Base-by-base conservation (phyloP, 768 basidiomycete species). In the Postia placenta region DNA sequence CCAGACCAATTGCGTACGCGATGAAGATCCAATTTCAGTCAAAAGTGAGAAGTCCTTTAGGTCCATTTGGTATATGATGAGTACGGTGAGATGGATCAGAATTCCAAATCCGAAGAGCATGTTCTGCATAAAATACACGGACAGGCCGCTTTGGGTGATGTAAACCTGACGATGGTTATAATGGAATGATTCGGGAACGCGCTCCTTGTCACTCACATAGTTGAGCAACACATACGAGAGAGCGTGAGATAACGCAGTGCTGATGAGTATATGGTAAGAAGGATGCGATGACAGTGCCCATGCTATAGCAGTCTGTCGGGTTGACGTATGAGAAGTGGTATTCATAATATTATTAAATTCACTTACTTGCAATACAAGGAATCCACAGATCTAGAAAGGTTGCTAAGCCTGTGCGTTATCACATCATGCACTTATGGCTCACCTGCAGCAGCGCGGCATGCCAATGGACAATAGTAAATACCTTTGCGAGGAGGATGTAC, bases 401-500 rank as follows among this genome's bases (percentile, higher is more conserved):
- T 35, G 41, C 35, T 47, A 5, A 45, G 4, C 23, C 15, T 27
- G 30, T 33, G 30, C 30, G 15, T 7, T 7, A 33, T 15, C 4
- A 30, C 19, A 22, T 17, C 30, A 17, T 33, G 22, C 30, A 45
- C 14, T 30, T 28, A 28, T 4, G 33, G 25, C 45, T 37, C 56
- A 72, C 72, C 55, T 70, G 69, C 9, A 72, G 59, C 24, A 63
- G 33, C 17, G 56, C 48, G 30, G 60, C 60, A 40, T 72, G 63
- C 62, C 63, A 71, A 35, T 63, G 57, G 5, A 54, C 23, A 12
- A 56, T 45, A 28, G 61, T 47, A 40, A 63, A 52, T 6, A 43
- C 44, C 47, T 57, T 56, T 37, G 56, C 19, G 9, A 45, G 58
- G 2, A 53, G 47, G 35, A 64, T 43, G 15, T 53, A 53, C 38